Percentiles rank a stretch among this genome's conserved stretches.
phyloP scores from a whole-genome alignment of 2,329 filamentous ascomycete genomes.

The Pseudomassariella vexata region DNA sequence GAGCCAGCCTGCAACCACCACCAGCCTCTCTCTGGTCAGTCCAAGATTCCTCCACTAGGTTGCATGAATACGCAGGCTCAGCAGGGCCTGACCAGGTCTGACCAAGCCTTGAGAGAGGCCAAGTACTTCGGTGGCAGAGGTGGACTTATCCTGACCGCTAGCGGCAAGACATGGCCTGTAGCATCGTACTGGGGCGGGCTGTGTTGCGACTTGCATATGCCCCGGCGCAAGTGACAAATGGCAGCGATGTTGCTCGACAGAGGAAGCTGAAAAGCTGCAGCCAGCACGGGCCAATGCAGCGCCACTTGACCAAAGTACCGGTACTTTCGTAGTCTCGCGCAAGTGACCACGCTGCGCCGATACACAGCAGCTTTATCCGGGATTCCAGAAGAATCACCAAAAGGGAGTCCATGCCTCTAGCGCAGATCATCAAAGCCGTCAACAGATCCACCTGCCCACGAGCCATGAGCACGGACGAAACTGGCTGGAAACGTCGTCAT shows the following conservation, averaged over 20 bases:
- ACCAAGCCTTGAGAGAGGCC: too few relatives aligned
- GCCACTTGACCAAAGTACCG: slow-evolving; percentile 17
- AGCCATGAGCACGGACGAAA: slow-evolving; percentile 1
- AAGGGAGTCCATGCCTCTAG: neutral
- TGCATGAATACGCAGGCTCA: too few relatives aligned
- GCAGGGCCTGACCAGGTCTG: too few relatives aligned
- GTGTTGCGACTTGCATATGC: slow-evolving; percentile 25
- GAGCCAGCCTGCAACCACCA: too few relatives aligned
- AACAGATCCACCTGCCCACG: slow-evolving; percentile 2
- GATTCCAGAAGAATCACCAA: slow-evolving; percentile 1
- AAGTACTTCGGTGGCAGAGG: too few relatives aligned
- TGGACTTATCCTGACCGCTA: too few relatives aligned
- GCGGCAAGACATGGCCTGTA: too few relatives aligned
- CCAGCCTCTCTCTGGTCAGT: too few relatives aligned
- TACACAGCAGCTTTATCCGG: neutral
- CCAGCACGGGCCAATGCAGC: slow-evolving; percentile 17
- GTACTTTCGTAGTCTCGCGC: slow-evolving; percentile 6
- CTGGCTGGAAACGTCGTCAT: neutral
- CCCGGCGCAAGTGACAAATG: slow-evolving; percentile 19
- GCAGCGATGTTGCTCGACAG: slow-evolving; percentile 17
- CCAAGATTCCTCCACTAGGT: too few relatives aligned
- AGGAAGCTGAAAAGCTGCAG: slow-evolving; percentile 25
- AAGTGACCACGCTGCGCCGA: neutral
- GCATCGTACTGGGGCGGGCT: slow-evolving; percentile 17
- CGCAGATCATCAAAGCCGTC: neutral